phyloP scores from a whole-genome alignment of 306 rosid species.

The Biancaea sappan region DNA sequence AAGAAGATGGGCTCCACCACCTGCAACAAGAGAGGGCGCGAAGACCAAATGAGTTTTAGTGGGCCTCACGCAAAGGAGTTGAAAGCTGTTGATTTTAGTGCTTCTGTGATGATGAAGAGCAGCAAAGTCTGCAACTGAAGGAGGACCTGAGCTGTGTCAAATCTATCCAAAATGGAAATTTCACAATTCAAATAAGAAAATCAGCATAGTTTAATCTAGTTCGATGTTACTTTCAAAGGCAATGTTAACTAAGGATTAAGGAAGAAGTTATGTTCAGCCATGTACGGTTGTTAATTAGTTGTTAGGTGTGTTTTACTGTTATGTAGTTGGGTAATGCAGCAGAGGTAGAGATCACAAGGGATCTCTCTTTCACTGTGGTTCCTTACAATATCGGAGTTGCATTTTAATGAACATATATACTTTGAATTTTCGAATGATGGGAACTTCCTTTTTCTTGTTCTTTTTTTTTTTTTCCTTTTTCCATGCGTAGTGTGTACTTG shows the following conservation, averaged over 20 bases:
- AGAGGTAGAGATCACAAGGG: neutral
- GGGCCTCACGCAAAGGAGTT: conserved; percentile 52
- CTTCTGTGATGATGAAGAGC: conserved; percentile 44
- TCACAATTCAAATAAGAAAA: neutral
- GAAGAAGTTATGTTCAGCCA: neutral
- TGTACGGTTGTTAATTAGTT: neutral
- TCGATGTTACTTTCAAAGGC: too few species aligned
- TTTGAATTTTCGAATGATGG: too few species aligned
- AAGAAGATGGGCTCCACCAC: neutral
- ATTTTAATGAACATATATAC: neutral
- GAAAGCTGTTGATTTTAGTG: conserved; percentile 51
- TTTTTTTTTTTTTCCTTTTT: too few species aligned
- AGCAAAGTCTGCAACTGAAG: conserved; percentile 62
- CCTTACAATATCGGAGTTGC: too few species aligned
- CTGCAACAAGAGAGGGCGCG: conserved; percentile 42
- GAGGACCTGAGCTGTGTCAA: neutral
- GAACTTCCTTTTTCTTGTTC: neutral
- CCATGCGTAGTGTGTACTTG: neutral
- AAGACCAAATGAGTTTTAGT: conserved; percentile 50
- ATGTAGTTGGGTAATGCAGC: neutral
- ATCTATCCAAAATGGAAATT: neutral
- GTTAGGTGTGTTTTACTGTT: neutral
- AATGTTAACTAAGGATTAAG: neutral
- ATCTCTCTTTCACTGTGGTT: neutral
- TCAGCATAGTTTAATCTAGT: neutral